Conservation (phyloP, 495 filamentous ascomycete genomes). For the Glonium stellatum region DNA sequence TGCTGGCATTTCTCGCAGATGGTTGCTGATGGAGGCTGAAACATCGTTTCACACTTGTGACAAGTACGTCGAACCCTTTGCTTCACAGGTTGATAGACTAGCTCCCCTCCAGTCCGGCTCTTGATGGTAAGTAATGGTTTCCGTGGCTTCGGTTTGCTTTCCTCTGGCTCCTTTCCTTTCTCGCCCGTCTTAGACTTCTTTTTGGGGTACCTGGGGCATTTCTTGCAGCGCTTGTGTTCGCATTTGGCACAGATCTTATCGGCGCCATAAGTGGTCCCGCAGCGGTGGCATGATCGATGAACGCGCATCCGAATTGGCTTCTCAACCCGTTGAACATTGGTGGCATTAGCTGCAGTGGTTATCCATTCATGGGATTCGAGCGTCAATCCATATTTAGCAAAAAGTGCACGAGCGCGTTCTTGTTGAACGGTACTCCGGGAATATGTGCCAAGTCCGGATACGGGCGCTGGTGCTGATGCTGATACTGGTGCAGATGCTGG, state of each 20-base stretch:
- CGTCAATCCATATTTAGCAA: conserved; percentile 66
- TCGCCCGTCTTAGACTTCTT: conserved; percentile 48
- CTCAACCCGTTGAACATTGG: conserved; percentile 63
- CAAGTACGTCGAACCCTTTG: conserved; percentile 72
- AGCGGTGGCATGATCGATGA: conserved; percentile 73
- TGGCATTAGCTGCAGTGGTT: conserved; percentile 34
- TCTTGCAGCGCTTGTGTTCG: conserved; percentile 69
- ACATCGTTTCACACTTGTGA: conserved; percentile 64
- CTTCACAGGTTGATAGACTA: conserved; percentile 56
- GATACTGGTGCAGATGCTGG: no score
- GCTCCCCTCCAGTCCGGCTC: conserved; percentile 52
- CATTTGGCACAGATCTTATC: conserved; percentile 66
- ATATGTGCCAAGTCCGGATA: conserved; percentile 2
- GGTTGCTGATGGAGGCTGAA: conserved; percentile 40
- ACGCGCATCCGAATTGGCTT: conserved; percentile 90
- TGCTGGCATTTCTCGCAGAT: conserved; percentile 65
- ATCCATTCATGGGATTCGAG: conserved; percentile 63
- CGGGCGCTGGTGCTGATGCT: conserved; percentile 6
- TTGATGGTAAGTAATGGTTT: conserved; percentile 17
- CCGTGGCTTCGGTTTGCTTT: conserved; percentile 29
- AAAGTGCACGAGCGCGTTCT: conserved; percentile 62
- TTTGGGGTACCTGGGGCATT: conserved; percentile 64
- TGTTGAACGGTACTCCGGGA: conserved; percentile 31
- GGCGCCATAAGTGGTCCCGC: conserved; percentile 62
- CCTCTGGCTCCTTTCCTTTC: conserved; percentile 42